phyloP scores from a whole-genome alignment of 2,329 filamentous ascomycete genomes.

The Domatiomyces catenatus region DNA sequence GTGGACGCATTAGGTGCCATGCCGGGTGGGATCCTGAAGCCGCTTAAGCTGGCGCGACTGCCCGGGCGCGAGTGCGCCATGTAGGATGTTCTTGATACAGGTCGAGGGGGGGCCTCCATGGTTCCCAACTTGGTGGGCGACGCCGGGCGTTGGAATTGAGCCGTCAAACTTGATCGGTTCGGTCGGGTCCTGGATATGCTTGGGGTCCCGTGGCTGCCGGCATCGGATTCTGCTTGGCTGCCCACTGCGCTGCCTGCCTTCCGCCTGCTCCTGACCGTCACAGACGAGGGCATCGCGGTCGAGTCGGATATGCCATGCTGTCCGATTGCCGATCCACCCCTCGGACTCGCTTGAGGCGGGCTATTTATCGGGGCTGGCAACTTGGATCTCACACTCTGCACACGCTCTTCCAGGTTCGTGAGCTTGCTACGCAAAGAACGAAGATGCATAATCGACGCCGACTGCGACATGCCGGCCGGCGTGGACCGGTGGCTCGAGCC shows the following conservation, averaged over 20 bases:
- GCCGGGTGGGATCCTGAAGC: constrained; percentile 8
- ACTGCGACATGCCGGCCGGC: constrained; percentile 38
- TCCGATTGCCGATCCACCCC: constrained; percentile 36
- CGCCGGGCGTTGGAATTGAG: constrained; percentile 34
- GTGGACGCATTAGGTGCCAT: constrained; percentile 17
- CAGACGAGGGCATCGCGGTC: constrained; percentile 33
- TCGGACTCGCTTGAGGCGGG: constrained; percentile 67
- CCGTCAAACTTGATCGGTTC: constrained; percentile 45
- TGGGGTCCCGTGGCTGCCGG: constrained; percentile 7
- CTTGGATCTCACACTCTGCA: constrained; percentile 81
- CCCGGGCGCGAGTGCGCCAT: constrained; percentile 14
- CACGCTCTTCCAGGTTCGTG: constrained; percentile 86
- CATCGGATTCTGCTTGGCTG: constrained; percentile 17
- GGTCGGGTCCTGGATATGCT: constrained; percentile 20
- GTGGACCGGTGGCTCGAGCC: constrained; percentile 10
- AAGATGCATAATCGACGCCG: constrained; percentile 76
- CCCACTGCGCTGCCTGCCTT: constrained; percentile 43
- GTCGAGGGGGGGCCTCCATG: constrained; percentile 15
- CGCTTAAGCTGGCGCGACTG: constrained; percentile 15
- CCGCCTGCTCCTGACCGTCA: constrained; percentile 52
- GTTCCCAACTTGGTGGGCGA: constrained; percentile 8
- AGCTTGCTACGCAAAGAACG: constrained; percentile 89
- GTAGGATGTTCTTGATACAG: constrained; percentile 13
- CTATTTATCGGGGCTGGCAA: constrained; percentile 66
- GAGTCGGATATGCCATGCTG: constrained; percentile 21